phyloP scores from a whole-genome alignment of 768 basidiomycete genomes.

The Xerocomellus intermedius region DNA sequence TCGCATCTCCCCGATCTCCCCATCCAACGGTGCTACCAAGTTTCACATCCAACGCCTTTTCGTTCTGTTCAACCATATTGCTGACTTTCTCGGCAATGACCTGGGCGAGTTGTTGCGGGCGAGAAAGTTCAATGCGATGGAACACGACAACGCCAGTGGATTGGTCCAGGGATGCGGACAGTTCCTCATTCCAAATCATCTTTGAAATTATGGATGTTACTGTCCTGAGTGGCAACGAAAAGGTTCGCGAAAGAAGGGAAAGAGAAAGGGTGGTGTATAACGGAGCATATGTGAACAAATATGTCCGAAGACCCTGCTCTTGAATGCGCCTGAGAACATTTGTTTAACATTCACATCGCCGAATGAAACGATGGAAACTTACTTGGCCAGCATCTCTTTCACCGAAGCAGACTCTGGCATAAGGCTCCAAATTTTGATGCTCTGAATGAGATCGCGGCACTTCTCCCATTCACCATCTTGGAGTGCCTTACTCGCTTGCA shows the following conservation, averaged over 20 bases:
- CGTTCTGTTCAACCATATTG: conserved; percentile 86
- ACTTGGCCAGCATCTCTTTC: conserved; percentile 96
- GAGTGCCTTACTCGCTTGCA: conserved; percentile 97
- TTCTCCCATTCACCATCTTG: conserved; percentile 98
- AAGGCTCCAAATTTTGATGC: conserved; percentile 97
- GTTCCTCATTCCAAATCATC: conserved; percentile 98
- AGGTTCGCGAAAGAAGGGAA: conserved; percentile 81
- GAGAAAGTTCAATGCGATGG: conserved; percentile 86
- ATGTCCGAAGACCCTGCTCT: conserved; percentile 95
- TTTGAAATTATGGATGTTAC: conserved; percentile 87
- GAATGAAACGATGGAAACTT: conserved; percentile 27
- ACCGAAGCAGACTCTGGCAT: conserved; percentile 88
- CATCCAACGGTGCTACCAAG: conserved; percentile 58
- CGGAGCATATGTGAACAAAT: conserved; percentile 93
- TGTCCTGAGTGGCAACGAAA: conserved; percentile 74
- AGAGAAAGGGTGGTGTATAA: conserved; percentile 92
- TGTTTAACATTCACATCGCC: not conserved
- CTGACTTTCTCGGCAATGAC: conserved; percentile 86
- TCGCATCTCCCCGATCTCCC: conserved; percentile 53
- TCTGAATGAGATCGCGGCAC: conserved; percentile 88
- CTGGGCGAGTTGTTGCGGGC: conserved; percentile 87
- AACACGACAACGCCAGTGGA: conserved; percentile 88
- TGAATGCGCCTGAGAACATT: conserved; percentile 79
- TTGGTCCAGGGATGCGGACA: conserved; percentile 91
- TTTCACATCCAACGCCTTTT: conserved; percentile 84